Evolutionary conservation across 2,329 filamentous ascomycete species (phyloP), one percentile per base, ranked within the genome.

Genomic region (Stemphylium vesicarium): DNA sequence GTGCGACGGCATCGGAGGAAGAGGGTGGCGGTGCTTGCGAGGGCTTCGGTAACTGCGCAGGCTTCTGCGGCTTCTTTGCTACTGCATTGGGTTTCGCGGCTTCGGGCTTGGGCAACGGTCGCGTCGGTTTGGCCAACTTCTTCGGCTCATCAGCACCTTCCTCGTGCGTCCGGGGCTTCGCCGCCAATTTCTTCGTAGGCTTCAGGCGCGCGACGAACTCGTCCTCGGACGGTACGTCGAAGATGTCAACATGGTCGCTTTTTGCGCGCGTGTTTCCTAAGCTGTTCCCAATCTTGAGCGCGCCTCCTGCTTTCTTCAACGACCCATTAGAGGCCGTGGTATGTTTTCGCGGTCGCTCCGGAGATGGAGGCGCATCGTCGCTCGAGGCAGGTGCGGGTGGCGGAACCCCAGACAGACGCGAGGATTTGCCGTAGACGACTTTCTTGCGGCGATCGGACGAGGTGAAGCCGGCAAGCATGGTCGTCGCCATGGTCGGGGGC

Each of bases 171-270:
- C 47, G 48, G 20, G 45, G 57, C 50, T 65, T 68, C 26, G 59
- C 15, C 15, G 46, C 13, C 16, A 60, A 41, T 11, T 57, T 59
- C 55, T 65, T 67, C 16, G 57, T 54, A 31, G 62, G 49, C 20
- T 57, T 50, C 20, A 54, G 36, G 20, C 32, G 49, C 31, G 44
- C 18, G 16, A 49, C 18, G 32, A 67, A 60, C 13, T 73, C 69
- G 41, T 75, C 66, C 8, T 75, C 73, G 11, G 71, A 75, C 4
- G 79, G 78, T 16, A 81, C 72, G 56, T 81, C 79, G 61, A 79
- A 81, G 15, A 77, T 62, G 41, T 72, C 68, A 20, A 38, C 42
- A 16, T 56, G 46, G 8, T 50, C 38, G 2, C 55, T 40, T 29
- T 53, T 60, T 47, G 52, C 47, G 46, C 56, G 57, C 41, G 42